Percentiles rank a stretch among this genome's conserved stretches.
Conservation (phyloP, 805 yeast genomes). For the Candida yuanshanica region DNA sequence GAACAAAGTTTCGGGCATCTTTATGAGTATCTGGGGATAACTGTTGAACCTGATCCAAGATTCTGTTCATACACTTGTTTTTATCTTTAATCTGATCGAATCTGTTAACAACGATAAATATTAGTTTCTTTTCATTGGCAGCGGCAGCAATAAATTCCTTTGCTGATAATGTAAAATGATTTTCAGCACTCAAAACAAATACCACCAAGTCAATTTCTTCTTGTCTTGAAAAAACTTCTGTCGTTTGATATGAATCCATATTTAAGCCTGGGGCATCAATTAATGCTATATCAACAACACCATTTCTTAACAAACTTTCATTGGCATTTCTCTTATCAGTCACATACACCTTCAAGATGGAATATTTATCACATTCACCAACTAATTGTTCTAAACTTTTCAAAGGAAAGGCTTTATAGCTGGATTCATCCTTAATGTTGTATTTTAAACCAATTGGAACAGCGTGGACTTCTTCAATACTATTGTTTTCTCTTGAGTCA, state of each 20-base stretch:
- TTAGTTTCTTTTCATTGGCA: constrained; percentile 83
- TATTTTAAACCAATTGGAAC: constrained; percentile 47
- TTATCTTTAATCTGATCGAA: constrained; percentile 84
- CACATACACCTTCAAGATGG: constrained; percentile 74
- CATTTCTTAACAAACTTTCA: constrained; percentile 74
- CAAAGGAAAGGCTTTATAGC: constrained; percentile 54
- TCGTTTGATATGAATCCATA: constrained; percentile 88
- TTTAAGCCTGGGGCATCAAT: constrained; percentile 98
- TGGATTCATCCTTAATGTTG: constrained; percentile 47
- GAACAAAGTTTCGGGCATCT: constrained; percentile 85
- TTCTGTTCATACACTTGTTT: constrained; percentile 67
- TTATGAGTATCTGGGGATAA: constrained; percentile 90
- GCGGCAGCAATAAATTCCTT: constrained; percentile 89
- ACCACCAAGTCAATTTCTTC: constrained; percentile 96
- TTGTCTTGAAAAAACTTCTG: constrained; percentile 91
- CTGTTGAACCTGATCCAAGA: constrained; percentile 77
- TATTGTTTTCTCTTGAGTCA: constrained; percentile 71
- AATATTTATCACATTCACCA: constrained; percentile 62
- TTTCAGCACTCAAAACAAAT: constrained; percentile 94
- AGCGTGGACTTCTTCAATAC: constrained; percentile 91
- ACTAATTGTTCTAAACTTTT: constrained; percentile 64
- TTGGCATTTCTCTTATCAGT: constrained; percentile 64
- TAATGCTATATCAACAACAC: constrained; percentile 84
- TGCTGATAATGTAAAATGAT: constrained; percentile 91
- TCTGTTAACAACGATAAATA: constrained; percentile 90